These are phyloP conservation scores for Clarireedia homoeocarpa DNA, from an alignment of 2,329 filamentous ascomycete genomes.

Conservation along the genomic window DNA sequence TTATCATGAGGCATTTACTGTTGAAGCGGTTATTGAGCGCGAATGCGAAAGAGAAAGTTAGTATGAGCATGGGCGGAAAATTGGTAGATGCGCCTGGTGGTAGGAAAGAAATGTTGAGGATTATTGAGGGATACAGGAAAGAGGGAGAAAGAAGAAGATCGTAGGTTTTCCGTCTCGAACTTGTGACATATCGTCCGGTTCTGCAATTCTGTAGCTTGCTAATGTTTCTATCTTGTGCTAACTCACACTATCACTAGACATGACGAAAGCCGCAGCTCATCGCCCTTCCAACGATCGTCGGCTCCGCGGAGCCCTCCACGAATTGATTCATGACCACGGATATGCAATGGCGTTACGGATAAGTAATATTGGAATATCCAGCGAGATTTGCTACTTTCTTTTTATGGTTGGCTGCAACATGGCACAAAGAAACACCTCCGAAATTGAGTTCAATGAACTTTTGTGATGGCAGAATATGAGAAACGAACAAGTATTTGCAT, in stretches of 20 bases:
- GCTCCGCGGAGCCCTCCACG: conserved; percentile 14
- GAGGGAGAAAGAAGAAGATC: conserved; percentile 79
- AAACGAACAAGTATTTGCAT: too few species aligned
- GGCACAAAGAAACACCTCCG: too few species aligned
- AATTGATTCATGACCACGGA: conserved; percentile 13
- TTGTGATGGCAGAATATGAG: too few species aligned
- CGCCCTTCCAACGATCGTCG: conserved; percentile 7
- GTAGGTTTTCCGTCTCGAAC: conserved; percentile 42
- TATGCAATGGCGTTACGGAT: too few species aligned
- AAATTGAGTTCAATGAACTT: too few species aligned
- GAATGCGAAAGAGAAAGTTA: conserved; percentile 77
- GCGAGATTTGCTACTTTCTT: too few species aligned
- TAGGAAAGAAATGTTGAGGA: conserved; percentile 83
- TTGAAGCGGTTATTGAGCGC: conserved; percentile 74
- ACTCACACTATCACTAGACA: background rate
- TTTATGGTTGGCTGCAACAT: too few species aligned
- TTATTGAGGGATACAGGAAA: conserved; percentile 79
- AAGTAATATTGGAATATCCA: too few species aligned
- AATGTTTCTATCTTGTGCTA: background rate
- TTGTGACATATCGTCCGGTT: background rate
- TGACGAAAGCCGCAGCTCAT: conserved; percentile 14
- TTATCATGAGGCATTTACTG: conserved; percentile 90
- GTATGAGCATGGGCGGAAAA: conserved; percentile 86
- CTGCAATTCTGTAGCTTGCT: background rate
- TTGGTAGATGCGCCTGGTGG: conserved; percentile 73